Evolutionary conservation across 306 rosid genomes (phyloP), one percentile per base, ranked within the genome.

Genomic region (Geum urbanum): DNA sequence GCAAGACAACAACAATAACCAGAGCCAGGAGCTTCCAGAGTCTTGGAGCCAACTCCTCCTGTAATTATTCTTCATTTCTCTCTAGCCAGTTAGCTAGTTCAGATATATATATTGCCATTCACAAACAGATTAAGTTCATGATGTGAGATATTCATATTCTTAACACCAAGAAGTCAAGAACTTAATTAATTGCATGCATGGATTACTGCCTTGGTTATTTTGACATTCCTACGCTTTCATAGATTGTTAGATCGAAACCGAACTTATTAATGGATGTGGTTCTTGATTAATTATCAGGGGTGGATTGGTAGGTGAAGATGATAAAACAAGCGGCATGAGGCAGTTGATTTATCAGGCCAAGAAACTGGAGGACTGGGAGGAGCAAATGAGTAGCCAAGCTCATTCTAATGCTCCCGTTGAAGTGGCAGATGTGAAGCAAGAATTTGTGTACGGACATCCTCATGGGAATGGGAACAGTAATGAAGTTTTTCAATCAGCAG

Each of bases 31-130:
- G 39, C 83, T 86, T 84, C 96, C 95, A 8, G 96, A 89, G 72
- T 87, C 97, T 77, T 89, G 92, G 97, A 91, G 92, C 87, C 97
- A 95, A 15, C 83, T 91, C 67, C 95, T 91, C 80, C 69, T 87
- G 99, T 95, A 86, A 70, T 20, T 0, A 13, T 66, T 59, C 43
- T 71, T 53, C 16, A 19, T n/a, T 37, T 46, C 63, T 77, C 74
- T 70, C 65, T 37, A 53, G 12, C 13, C 18, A 53, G 58, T 32
- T 37, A 53, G 12, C 13, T 53, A 53, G 58, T 32, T 75, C 40
- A 35, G 5, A 2, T 15, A 6, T 16, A 58, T 58, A 16, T 11
- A 20, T 55, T 20, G 15, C 13, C 22, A 10, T 55, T 11, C 8
- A 55, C 37, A 22, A 55, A 10, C 60, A 32, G 4, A 32, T 55